These are phyloP conservation scores for Kalmanozyma brasiliensis DNA, from an alignment of 1,284 basidiomycete genomes.

Conservation along the genomic window DNA sequence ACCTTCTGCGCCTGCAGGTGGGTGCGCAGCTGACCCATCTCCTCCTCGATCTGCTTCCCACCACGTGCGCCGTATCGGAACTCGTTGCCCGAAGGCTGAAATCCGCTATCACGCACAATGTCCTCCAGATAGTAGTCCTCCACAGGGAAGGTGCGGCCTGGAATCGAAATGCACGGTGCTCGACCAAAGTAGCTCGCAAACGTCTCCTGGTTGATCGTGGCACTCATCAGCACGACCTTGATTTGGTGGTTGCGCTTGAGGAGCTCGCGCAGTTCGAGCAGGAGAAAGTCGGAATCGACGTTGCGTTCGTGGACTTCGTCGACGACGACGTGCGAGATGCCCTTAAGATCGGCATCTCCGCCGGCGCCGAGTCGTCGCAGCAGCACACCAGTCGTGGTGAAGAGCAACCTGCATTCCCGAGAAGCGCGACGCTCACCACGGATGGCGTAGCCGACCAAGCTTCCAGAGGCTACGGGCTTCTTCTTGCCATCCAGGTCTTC, in stretches of 20 bases:
- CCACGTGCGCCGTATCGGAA: slow-evolving; percentile 51
- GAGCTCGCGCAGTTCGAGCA: slow-evolving; percentile 84
- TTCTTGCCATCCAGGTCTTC: slow-evolving; percentile 74
- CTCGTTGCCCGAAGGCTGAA: slow-evolving; percentile 64
- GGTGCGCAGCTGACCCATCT: slow-evolving; percentile 71
- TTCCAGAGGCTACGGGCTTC: slow-evolving; percentile 22
- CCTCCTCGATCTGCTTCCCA: slow-evolving; percentile 55
- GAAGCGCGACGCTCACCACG: slow-evolving; percentile 83
- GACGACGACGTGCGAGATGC: slow-evolving; percentile 85
- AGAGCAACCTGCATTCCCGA: slow-evolving; percentile 74
- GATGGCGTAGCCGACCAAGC: slow-evolving; percentile 84
- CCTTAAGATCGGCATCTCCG: slow-evolving; percentile 77
- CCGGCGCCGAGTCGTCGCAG: slow-evolving; percentile 78
- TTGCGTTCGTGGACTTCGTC: slow-evolving; percentile 95
- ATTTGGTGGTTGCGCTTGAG: slow-evolving; percentile 77
- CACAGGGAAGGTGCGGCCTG: slow-evolving; percentile 72
- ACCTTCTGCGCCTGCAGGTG: slow-evolving; percentile 73
- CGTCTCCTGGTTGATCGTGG: slow-evolving; percentile 54
- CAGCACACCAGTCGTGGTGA: slow-evolving; percentile 92
- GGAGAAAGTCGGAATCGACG: slow-evolving; percentile 86
- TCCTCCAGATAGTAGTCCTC: slow-evolving; percentile 65
- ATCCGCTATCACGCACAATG: slow-evolving; percentile 41
- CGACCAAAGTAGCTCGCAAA: slow-evolving; percentile 67
- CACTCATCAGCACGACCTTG: slow-evolving; percentile 75
- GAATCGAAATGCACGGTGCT: slow-evolving; percentile 84